These are phyloP conservation scores for Tarenaya hassleriana DNA, from an alignment of 345 rosid species.

Conservation along the genomic window DNA sequence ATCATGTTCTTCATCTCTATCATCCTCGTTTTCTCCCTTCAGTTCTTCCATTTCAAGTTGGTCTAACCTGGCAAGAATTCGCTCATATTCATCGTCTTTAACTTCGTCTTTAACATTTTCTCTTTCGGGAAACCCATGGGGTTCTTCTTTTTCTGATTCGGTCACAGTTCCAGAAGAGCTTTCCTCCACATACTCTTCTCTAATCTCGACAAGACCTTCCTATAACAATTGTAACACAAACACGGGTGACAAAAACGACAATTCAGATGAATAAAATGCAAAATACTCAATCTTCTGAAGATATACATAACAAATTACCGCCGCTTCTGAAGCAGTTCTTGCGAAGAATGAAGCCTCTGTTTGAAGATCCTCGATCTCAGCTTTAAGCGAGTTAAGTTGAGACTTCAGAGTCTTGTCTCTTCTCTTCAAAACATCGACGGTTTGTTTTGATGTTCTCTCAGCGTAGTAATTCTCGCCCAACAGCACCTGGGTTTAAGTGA, in stretches of 20 bases:
- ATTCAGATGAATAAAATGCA: not conserved
- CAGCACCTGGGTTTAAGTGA: slow-evolving; percentile 45
- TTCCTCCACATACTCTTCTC: slow-evolving; percentile 64
- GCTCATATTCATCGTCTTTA: slow-evolving; percentile 66
- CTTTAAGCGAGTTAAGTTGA: slow-evolving; percentile 52
- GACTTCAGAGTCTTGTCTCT: slow-evolving; percentile 65
- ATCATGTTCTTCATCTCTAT: slow-evolving; percentile 22
- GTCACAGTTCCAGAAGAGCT: slow-evolving; percentile 21
- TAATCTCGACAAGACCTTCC: slow-evolving; percentile 94
- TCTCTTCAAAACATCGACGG: slow-evolving; percentile 67
- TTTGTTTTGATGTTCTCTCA: slow-evolving; percentile 72
- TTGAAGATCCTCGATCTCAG: slow-evolving; percentile 63
- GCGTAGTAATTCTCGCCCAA: slow-evolving; percentile 75
- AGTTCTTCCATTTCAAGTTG: slow-evolving; percentile 89
- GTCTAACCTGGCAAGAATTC: slow-evolving; percentile 67
- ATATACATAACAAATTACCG: slow-evolving; percentile 31
- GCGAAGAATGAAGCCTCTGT: slow-evolving; percentile 75
- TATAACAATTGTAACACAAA: slow-evolving; percentile 15
- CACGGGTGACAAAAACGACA: not conserved
- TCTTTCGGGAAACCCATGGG: slow-evolving; percentile 17
- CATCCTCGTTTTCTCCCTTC: slow-evolving; percentile 40
- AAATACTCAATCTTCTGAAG: not conserved
- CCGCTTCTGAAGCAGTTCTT: slow-evolving; percentile 69
- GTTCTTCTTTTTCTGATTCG: slow-evolving; percentile 22
- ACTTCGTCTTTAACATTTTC: slow-evolving; percentile 30